Conservation (phyloP, 2,329 filamentous ascomycete genomes). For the Hypomyces perniciosus region DNA sequence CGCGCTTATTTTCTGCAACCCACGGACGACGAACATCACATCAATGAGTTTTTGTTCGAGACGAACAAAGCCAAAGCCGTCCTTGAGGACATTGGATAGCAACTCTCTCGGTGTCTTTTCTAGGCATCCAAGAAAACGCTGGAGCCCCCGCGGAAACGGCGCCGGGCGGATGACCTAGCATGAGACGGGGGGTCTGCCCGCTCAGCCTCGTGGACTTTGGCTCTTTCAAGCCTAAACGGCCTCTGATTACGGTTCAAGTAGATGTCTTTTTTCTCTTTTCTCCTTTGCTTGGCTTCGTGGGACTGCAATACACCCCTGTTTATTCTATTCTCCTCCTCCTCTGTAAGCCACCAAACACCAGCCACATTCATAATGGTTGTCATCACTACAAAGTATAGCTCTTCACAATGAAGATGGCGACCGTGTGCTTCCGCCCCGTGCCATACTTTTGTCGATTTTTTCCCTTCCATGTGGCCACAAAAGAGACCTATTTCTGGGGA, state of each 20-base stretch:
- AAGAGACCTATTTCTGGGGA: constrained; percentile 11
- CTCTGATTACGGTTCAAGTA: neutral
- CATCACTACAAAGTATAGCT: neutral
- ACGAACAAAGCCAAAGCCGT: neutral
- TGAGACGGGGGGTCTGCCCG: constrained; percentile 2
- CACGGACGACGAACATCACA: neutral
- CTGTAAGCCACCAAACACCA: constrained; percentile 11
- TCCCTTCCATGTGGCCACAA: constrained; percentile 7
- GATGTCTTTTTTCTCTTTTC: neutral
- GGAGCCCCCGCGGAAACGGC: neutral
- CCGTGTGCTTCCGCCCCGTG: constrained; percentile 11
- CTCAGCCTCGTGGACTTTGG: constrained; percentile 11
- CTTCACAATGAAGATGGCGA: neutral
- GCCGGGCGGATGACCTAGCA: constrained; percentile 10
- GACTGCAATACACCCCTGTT: neutral
- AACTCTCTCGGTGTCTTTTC: too few relatives aligned
- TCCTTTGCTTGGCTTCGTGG: neutral
- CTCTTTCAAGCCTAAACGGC: neutral
- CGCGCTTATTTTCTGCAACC: constrained; percentile 5
- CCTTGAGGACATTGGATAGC: neutral
- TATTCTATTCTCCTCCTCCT: constrained; percentile 3
- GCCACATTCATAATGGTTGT: constrained; percentile 10
- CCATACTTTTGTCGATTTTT: constrained; percentile 6
- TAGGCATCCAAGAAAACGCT: neutral
- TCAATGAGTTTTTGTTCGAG: neutral